These are phyloP conservation scores for Leptographium procerum DNA, from an alignment of 2,329 filamentous ascomycete genomes.

Conservation along the genomic window DNA sequence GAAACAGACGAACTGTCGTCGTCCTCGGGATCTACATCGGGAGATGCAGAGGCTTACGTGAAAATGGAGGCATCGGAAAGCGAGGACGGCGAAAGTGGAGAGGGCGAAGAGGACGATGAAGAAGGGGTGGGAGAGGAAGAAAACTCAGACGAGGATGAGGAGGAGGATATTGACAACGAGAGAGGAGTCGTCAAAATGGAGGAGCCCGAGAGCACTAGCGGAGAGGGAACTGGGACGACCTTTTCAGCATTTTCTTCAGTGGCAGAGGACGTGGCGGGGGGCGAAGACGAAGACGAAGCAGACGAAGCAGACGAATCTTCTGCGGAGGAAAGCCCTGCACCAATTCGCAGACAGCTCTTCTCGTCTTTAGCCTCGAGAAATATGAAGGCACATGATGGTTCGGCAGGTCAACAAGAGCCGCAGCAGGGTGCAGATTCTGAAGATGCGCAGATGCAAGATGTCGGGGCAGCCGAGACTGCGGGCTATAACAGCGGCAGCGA, in stretches of 20 bases:
- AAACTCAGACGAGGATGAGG: not conserved
- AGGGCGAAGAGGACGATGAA: not conserved
- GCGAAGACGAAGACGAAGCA: not conserved
- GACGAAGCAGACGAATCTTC: not conserved
- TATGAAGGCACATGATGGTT: not conserved
- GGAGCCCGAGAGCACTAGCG: not conserved
- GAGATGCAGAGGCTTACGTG: not conserved
- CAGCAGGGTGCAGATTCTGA: not conserved
- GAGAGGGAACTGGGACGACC: not conserved
- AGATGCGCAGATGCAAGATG: not conserved
- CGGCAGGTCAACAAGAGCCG: not conserved
- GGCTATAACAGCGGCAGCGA: not conserved
- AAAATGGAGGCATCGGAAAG: not conserved
- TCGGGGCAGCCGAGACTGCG: not conserved
- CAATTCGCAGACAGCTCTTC: not conserved
- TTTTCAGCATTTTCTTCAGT: not conserved
- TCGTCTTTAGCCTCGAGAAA: not conserved
- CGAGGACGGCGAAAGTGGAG: not conserved
- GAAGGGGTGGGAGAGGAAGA: not conserved
- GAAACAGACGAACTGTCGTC: not conserved
- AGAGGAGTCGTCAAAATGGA: not conserved
- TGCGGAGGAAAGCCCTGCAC: not conserved
- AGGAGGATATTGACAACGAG: not conserved
- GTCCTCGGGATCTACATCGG: not conserved
- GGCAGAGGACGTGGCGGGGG: not conserved